Conservation (phyloP, 345 rosid genomes). For the Toxicodendron radicans region DNA sequence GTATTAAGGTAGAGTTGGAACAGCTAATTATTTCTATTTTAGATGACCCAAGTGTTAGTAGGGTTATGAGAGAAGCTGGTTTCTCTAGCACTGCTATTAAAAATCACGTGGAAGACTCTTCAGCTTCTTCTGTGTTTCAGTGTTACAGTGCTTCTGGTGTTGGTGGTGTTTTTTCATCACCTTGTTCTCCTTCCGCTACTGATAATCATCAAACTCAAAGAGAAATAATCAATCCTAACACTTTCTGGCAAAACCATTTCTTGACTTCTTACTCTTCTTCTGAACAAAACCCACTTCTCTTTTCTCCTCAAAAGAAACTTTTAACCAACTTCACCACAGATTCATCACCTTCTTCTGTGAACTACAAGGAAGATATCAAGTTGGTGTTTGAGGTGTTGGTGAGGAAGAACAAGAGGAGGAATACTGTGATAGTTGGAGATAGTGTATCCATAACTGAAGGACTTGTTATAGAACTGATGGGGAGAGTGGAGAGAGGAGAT, state of each 20-base stretch:
- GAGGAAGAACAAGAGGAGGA: slow-evolving; percentile 58
- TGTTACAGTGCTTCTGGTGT: slow-evolving; percentile 42
- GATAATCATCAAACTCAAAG: slow-evolving; percentile 30
- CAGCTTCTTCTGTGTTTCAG: slow-evolving; percentile 65
- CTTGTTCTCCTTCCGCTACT: slow-evolving; percentile 63
- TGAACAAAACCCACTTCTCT: slow-evolving; percentile 48
- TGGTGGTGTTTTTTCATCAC: slow-evolving; percentile 87
- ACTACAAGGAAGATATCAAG: slow-evolving; percentile 55
- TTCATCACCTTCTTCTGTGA: slow-evolving; percentile 28
- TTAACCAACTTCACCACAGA: slow-evolving; percentile 28
- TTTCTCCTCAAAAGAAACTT: slow-evolving; percentile 48
- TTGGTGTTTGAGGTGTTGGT: slow-evolving; percentile 62
- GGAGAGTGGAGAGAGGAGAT: slow-evolving; percentile 67
- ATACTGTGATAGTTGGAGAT: slow-evolving; percentile 77
- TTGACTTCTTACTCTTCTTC: slow-evolving; percentile 40
- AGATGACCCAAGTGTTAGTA: slow-evolving; percentile 84
- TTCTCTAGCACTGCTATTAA: slow-evolving; percentile 79
- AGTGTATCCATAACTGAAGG: slow-evolving; percentile 54
- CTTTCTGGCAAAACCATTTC: slow-evolving; percentile 60
- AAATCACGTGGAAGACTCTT: slow-evolving; percentile 67
- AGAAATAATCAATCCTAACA: slow-evolving; percentile 44
- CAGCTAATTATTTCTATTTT: slow-evolving; percentile 70
- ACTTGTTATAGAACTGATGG: slow-evolving; percentile 52
- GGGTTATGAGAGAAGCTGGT: slow-evolving; percentile 96
- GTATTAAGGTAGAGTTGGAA: slow-evolving; percentile 70